Percentiles rank a stretch among this genome's conserved stretches.
Evolutionary conservation across 371 early-diverging fungal species (phyloP).

Genomic region (Paraphysoderma sedebokerense): DNA sequence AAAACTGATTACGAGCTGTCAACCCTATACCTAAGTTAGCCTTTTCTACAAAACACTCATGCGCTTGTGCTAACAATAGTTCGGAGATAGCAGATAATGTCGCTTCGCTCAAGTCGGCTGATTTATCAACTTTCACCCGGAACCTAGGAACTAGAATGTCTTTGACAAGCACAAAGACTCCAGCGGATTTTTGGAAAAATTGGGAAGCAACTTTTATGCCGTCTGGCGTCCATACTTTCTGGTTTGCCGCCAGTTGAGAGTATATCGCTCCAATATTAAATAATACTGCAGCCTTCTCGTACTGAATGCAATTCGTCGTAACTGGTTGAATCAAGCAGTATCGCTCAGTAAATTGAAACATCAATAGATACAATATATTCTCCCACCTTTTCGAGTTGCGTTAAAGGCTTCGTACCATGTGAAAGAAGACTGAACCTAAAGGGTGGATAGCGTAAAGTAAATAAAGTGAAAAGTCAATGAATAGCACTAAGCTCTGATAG

Average conservation of each 20-base stretch:
- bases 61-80: slow-evolving; percentile 26
- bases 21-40: slow-evolving; percentile 17
- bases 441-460: background rate
- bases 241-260: slow-evolving; percentile 16
- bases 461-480: no score
- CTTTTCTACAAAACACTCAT: slow-evolving; percentile 28
- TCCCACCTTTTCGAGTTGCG: slow-evolving; percentile 14
- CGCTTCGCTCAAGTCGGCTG: slow-evolving; percentile 16
- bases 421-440: slow-evolving; percentile 15
- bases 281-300: slow-evolving; percentile 28
- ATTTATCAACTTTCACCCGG: slow-evolving; percentile 15
- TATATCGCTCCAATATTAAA: slow-evolving; percentile 27
- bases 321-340: slow-evolving; percentile 4
- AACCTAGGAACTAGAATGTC: slow-evolving; percentile 19
- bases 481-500: no score
- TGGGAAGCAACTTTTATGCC: slow-evolving; percentile 19
- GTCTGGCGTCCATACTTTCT: slow-evolving; percentile 15
- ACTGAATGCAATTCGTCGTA: slow-evolving; percentile 23
- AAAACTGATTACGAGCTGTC: background rate
- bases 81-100: slow-evolving; percentile 17
- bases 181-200: slow-evolving; percentile 29
- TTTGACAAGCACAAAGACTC: slow-evolving; percentile 16
- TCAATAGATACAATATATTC: background rate
- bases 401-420: slow-evolving; percentile 24
- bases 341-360: background rate